These are phyloP conservation scores for Leishmania guyanensis DNA, from an alignment of 208 protist species.

Conservation along the genomic window DNA sequence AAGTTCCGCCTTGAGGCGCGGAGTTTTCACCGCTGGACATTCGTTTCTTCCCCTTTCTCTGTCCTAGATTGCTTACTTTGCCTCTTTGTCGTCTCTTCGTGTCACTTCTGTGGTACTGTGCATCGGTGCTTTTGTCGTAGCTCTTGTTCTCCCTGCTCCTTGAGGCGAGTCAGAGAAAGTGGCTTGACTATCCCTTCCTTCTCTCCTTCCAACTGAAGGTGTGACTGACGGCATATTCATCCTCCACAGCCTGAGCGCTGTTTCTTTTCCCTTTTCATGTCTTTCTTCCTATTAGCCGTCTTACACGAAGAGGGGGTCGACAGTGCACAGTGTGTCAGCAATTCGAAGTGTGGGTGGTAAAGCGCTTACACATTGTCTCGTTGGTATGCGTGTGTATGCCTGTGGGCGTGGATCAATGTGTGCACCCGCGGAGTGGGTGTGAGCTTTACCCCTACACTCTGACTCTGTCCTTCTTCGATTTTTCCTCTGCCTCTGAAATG, in stretches of 20 bases:
- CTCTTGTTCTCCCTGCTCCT: not conserved
- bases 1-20: not conserved
- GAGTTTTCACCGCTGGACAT: not conserved
- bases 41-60: not conserved
- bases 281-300: too few species aligned
- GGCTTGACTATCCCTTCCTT: not conserved
- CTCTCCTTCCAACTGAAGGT: not conserved
- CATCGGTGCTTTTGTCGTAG: not conserved
- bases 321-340: not conserved
- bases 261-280: not conserved
- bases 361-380: not conserved
- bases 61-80: not conserved
- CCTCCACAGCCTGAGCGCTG: not conserved
- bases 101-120: not conserved
- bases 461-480: not conserved
- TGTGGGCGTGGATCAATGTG: not conserved
- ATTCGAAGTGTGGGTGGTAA: not conserved
- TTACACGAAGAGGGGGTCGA: not conserved
- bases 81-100: not conserved
- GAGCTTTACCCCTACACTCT: not conserved
- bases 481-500: not conserved
- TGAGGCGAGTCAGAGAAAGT: not conserved
- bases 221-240: not conserved
- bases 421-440: not conserved
- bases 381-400: not conserved